A percentile compares a stretch with the other conserved stretches of the same genome.
These are phyloP conservation scores for Tetracladium marchalianum DNA, from an alignment of 495 filamentous ascomycete genomes.

Conservation along the genomic window DNA sequence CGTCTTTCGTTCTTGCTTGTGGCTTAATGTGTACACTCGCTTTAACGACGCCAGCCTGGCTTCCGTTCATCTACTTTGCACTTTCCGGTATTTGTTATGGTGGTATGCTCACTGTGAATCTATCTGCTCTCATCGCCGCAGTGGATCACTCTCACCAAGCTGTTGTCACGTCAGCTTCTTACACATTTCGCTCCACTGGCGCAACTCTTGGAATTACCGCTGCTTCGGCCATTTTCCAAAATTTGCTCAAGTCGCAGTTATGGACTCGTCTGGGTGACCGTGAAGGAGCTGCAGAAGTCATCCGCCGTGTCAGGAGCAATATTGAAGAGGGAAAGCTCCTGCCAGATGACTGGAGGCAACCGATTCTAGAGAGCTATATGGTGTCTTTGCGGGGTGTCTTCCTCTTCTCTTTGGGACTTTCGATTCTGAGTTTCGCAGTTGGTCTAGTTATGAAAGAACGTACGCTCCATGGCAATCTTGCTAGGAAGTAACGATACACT, in stretches of 20 bases:
- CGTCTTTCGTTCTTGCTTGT: conserved; percentile 41
- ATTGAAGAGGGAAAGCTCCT: conserved; percentile 59
- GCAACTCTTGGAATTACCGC: conserved; percentile 71
- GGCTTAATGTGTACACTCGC: conserved; percentile 41
- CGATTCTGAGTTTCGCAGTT: conserved; percentile 43
- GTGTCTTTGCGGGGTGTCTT: conserved; percentile 67
- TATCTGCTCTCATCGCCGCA: conserved; percentile 67
- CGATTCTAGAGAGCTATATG: conserved; percentile 64
- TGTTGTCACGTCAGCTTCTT: conserved; percentile 69
- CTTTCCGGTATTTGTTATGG: conserved; percentile 60
- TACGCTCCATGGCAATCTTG: conserved; percentile 51
- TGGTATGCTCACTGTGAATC: conserved; percentile 63
- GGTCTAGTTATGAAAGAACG: conserved; percentile 64
- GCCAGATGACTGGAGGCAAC: conserved; percentile 54
- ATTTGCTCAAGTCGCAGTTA: conserved; percentile 50
- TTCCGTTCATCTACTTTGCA: conserved; percentile 57
- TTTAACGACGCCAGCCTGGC: conserved; percentile 46
- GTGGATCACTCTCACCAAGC: conserved; percentile 74
- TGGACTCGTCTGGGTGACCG: conserved; percentile 56
- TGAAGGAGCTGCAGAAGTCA: conserved; percentile 54
- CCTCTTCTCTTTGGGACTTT: conserved; percentile 49
- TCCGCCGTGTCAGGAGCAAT: conserved; percentile 56
- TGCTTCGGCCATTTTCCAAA: conserved; percentile 70
- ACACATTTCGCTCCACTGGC: conserved; percentile 68
- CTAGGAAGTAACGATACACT: neutral